phyloP scores from a whole-genome alignment of 140 eudicot species.

The Oenanthe javanica region DNA sequence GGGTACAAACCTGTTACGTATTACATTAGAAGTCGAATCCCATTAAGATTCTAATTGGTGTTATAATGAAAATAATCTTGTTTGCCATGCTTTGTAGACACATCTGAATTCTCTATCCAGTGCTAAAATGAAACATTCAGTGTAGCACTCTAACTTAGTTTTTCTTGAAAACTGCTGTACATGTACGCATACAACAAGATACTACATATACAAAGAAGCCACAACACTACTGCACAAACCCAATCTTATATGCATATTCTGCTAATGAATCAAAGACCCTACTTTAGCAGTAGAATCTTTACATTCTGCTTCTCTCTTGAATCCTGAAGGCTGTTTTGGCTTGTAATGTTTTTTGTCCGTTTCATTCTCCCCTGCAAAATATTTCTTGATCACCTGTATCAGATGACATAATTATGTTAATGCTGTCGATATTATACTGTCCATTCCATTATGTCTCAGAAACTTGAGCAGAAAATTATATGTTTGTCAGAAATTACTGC shows the following conservation, averaged over 20 bases:
- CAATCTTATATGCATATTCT: background rate
- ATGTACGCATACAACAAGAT: background rate
- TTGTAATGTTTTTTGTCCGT: constrained; percentile 3
- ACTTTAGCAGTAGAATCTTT: constrained; percentile 10
- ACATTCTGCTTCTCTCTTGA: constrained; percentile 4
- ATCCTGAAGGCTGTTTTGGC: constrained; percentile 3
- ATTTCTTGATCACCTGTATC: constrained; percentile 20
- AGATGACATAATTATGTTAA: constrained; percentile 3
- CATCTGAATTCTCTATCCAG: background rate
- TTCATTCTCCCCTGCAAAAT: constrained; percentile 5
- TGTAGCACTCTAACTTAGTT: background rate
- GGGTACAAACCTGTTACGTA: background rate
- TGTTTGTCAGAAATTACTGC: background rate
- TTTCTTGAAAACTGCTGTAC: background rate
- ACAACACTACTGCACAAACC: background rate
- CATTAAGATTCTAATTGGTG: background rate
- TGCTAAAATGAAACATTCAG: background rate
- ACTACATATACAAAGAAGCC: background rate
- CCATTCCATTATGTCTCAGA: background rate
- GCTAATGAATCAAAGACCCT: constrained; percentile 1
- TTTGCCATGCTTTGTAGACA: background rate
- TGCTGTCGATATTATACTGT: background rate
- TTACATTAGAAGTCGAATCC: background rate
- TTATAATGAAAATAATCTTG: background rate
- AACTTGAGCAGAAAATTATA: background rate